Base-by-base conservation (phyloP, 106 monocot genomes). In the Posidonia australis region DNA sequence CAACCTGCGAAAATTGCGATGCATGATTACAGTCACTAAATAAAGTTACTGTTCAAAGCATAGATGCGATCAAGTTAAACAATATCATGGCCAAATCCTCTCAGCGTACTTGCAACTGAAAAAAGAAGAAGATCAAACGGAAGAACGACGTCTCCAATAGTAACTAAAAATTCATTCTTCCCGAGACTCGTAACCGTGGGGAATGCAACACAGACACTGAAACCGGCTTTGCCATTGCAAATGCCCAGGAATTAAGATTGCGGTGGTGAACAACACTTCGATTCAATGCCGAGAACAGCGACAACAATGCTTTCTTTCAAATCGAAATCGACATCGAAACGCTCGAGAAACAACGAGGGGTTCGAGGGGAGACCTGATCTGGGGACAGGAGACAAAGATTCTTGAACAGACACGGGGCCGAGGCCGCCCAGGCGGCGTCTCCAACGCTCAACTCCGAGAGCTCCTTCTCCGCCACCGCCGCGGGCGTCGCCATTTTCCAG, bases 351-450 rank as follows among this genome's bases (percentile, higher is more conserved):
- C 13, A 41, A 68, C 7, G 3, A 41, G 28, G 12, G 67, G 56
- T 53, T 67, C 45, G 36, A 36, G 36, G 36, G 7, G 16, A 11
- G 63, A 78, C 92, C 84, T 92, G 78, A 54, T 76, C 53, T 0
- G 66, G 65, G 9, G 80, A 79, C 46, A 92, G 87, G 45, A 92
- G 58, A 4, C 36, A 14, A 31, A 92, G 74, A 67, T 92, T 88
- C 68, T 67, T 92, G 69, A 44, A 41, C 0, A 88, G 85, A 54
- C 64, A 66, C 10, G 88, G 88, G 12, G 73, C 72, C 1, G 76
- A 31, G 10, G 76, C 46, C 0, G 77, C 81, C 77, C 80, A 80
- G 10, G 46, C 66, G 24, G 51, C 78, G 25, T 81, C 80, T 31
- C 36, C 65, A 17, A 79, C 26, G 68, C 46, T 62, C 53, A 84